Percentiles rank a stretch among this genome's conserved stretches.
These are phyloP conservation scores for Rutstroemia sp. DNA, from an alignment of 2,329 filamentous ascomycete species.

Conservation along the genomic window DNA sequence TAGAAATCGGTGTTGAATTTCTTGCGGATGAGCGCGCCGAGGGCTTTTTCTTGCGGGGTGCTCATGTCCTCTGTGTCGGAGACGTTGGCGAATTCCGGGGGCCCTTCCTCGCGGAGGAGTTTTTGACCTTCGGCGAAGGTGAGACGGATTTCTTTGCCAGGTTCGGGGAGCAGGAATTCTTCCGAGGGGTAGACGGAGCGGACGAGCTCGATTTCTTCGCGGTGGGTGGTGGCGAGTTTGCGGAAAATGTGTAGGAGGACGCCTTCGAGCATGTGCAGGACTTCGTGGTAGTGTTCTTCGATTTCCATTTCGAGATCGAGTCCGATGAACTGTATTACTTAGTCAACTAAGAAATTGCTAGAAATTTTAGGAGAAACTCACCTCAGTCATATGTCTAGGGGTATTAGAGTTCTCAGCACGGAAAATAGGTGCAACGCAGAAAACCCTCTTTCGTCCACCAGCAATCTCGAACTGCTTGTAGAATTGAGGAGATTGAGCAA, in stretches of 20 bases:
- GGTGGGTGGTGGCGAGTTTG: slow-evolving; percentile 54
- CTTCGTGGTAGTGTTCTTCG: slow-evolving; percentile 69
- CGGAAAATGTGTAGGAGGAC: slow-evolving; percentile 75
- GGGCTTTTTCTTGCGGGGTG: slow-evolving; percentile 79
- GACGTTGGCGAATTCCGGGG: slow-evolving; percentile 58
- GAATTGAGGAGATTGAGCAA: slow-evolving; percentile 77
- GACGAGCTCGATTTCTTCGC: slow-evolving; percentile 65
- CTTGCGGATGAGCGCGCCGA: slow-evolving; percentile 75
- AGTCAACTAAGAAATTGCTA: slow-evolving; percentile 7
- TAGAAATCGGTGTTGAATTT: slow-evolving; percentile 97
- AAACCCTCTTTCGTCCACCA: slow-evolving; percentile 69
- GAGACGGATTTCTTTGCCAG: slow-evolving; percentile 67
- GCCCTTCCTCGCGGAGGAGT: slow-evolving; percentile 68
- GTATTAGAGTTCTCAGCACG: slow-evolving; percentile 83
- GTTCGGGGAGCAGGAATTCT: slow-evolving; percentile 65
- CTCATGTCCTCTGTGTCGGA: slow-evolving; percentile 71
- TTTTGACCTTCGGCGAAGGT: slow-evolving; percentile 73
- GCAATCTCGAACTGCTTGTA: slow-evolving; percentile 87
- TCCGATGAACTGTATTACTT: slow-evolving; percentile 57
- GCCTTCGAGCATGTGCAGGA: slow-evolving; percentile 62
- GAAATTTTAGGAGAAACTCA: slow-evolving; percentile 22
- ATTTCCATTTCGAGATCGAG: slow-evolving; percentile 91
- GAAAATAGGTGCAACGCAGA: slow-evolving; percentile 75
- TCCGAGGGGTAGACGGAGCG: slow-evolving; percentile 71
- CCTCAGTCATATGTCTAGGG: slow-evolving; percentile 75